Evolutionary conservation across 495 filamentous ascomycete genomes (phyloP).

Genomic region (Penicillium simplicissimum): DNA sequence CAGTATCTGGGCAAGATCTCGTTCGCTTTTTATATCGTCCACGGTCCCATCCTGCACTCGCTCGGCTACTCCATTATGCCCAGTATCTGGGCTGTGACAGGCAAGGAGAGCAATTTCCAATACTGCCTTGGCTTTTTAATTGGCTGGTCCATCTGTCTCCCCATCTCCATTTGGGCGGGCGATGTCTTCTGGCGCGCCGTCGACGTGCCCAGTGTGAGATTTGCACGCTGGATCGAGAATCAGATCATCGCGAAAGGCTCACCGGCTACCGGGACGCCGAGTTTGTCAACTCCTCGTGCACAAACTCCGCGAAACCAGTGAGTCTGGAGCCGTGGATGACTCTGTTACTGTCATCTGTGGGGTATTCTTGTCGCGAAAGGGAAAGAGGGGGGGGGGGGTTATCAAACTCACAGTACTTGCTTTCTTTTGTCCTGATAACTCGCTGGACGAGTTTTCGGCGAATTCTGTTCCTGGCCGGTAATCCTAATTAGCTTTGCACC

Average conservation of each 20-base stretch:
- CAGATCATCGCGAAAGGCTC: conserved; percentile 25
- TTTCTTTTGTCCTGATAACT: not conserved
- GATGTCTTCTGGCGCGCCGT: conserved; percentile 61
- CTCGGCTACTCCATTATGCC: conserved; percentile 52
- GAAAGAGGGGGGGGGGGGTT: too few relatives aligned
- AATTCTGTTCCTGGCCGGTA: not conserved
- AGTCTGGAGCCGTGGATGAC: not conserved
- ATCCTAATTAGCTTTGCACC: not conserved
- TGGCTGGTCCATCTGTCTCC: conserved; percentile 50
- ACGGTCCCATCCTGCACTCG: conserved; percentile 57
- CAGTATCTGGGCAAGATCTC: conserved; percentile 66
- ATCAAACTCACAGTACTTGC: not conserved
- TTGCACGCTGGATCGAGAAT: conserved; percentile 55
- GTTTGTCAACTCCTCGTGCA: conserved; percentile 9
- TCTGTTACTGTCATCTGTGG: not conserved
- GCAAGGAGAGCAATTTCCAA: conserved; percentile 52
- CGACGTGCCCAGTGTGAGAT: conserved; percentile 57
- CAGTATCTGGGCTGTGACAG: conserved; percentile 55
- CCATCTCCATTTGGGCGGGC: conserved; percentile 56
- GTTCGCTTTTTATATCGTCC: conserved; percentile 65
- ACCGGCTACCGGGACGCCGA: conserved; percentile 6
- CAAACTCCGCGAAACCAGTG: conserved; percentile 11
- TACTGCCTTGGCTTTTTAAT: conserved; percentile 54
- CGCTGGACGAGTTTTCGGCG: not conserved
- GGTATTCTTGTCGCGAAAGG: not conserved